Evolutionary conservation across 75 land plant genomes (phyloP).

Genomic region (Pinus albicaulis): DNA sequence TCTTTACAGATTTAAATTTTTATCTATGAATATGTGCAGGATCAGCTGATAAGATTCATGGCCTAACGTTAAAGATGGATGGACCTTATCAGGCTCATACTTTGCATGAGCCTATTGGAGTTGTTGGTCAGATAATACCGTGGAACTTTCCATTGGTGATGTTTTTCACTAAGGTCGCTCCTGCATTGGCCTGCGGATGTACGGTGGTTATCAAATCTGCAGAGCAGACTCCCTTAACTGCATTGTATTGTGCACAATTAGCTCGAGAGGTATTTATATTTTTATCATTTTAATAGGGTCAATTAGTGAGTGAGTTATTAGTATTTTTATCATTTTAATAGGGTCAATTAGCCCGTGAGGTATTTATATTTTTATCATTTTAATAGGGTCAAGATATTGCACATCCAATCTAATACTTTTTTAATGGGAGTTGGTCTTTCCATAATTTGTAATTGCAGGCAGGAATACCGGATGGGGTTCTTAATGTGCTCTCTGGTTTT

Average conservation of each 20-base stretch:
- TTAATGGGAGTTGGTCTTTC: background rate
- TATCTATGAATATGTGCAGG: constrained; percentile 7
- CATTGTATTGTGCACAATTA: constrained; percentile 60
- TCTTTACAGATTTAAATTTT: background rate
- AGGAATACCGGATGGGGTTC: constrained; percentile 81
- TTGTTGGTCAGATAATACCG: constrained; percentile 77
- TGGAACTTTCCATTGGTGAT: constrained; percentile 78
- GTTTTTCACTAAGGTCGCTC: constrained; percentile 63
- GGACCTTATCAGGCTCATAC: constrained; percentile 52
- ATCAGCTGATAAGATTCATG: constrained; percentile 84
- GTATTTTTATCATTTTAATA: no score
- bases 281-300: no score
- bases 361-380: background rate
- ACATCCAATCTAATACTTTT: background rate
- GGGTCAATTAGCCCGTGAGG: no score
- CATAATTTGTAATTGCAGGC: constrained; percentile 43
- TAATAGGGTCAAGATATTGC: background rate
- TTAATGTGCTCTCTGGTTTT: constrained; percentile 79
- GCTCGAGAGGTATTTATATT: no score
- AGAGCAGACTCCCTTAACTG: constrained; percentile 87
- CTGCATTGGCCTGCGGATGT: constrained; percentile 83
- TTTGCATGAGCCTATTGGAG: constrained; percentile 76
- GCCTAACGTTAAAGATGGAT: constrained; percentile 62
- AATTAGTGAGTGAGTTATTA: no score
- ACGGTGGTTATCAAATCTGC: constrained; percentile 79